Conservation (phyloP, 805 yeast species). For the Yamadazyma nakazawae region DNA sequence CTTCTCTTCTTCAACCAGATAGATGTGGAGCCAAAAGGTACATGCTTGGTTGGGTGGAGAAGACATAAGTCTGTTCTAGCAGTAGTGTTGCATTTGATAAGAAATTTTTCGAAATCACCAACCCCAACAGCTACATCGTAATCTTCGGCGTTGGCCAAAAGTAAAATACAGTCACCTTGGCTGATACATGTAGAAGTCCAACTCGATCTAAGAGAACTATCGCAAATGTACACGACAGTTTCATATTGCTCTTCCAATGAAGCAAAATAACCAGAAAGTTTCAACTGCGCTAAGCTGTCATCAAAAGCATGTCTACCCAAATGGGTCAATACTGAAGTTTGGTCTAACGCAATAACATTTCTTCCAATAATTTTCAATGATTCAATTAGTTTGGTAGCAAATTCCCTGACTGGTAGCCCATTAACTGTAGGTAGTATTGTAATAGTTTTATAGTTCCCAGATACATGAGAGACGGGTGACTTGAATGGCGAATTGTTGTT, state of each 20-base stretch:
- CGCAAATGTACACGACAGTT: slow-evolving; percentile 86
- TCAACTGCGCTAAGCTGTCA: slow-evolving; percentile 70
- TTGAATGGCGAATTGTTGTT: slow-evolving; percentile 18
- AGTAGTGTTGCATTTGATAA: slow-evolving; percentile 72
- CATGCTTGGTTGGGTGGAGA: slow-evolving; percentile 78
- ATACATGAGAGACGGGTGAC: slow-evolving; percentile 29
- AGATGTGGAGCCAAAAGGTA: slow-evolving; percentile 80
- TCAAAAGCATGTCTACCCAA: slow-evolving; percentile 93
- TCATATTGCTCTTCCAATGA: slow-evolving; percentile 87
- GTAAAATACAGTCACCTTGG: slow-evolving; percentile 91
- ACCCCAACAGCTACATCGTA: slow-evolving; percentile 55
- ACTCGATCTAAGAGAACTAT: slow-evolving; percentile 72
- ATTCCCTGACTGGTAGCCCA: slow-evolving; percentile 84
- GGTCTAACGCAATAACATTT: slow-evolving; percentile 75
- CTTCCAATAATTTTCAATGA: slow-evolving; percentile 73
- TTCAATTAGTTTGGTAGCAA: slow-evolving; percentile 69
- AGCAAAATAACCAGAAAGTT: slow-evolving; percentile 84
- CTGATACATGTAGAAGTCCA: slow-evolving; percentile 94
- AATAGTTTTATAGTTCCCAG: slow-evolving; percentile 69
- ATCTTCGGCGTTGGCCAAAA: slow-evolving; percentile 79
- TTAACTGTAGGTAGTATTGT: slow-evolving; percentile 75
- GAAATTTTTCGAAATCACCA: slow-evolving; percentile 81
- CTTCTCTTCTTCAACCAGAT: slow-evolving; percentile 80
- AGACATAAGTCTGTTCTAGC: slow-evolving; percentile 86
- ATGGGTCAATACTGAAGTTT: slow-evolving; percentile 72